Base-by-base conservation (phyloP, 148 eudicot species). In the Heliamphora exappendiculata region DNA sequence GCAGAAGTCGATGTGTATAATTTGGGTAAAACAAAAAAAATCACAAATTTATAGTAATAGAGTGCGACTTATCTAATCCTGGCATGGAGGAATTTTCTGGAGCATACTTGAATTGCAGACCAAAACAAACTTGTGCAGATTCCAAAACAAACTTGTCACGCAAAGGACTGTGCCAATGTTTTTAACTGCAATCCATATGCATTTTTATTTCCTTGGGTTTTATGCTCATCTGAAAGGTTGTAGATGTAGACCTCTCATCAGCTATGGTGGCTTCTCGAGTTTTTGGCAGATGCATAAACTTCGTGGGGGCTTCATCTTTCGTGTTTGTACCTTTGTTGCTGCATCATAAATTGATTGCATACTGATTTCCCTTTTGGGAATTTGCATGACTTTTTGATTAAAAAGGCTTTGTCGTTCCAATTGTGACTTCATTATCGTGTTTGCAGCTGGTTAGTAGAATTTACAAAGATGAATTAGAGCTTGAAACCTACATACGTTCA, bases 401-500 rank as follows among this genome's bases (percentile, higher is more conserved):
- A 51, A 53, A 33, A 62, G 33, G 33, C 16, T 26, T 55, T 59
- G 19, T 41, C 12, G 20, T 59, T 17, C 9, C 53, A 42, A 26
- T 57, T 1, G 8, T 58, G 28, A 29, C 67, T 66, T 78, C 75
- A 37, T 74, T 70, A 75, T 82, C 58, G 36, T 79, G 4, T 77
- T 82, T 77, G 67, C 88, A 95, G 99, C 42, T 79, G 75, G 90
- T 91, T 47, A 67, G 83, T 44, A 91, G 75, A 86, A 77, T 95
- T 70, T 95, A 86, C 86, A 81, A 81, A 80, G 97, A 95, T 78
- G 99, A 95, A 83, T 78, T 79, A 81, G 94, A 91, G 80, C 89
- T 95, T 81, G 97, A 95, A 80, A 86, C 89, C 72, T 95, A 95
- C 79, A 83, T 95, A 75, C 81, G 88, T 68, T 95, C 97, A 45